These are phyloP conservation scores for Exsudoporus frostii DNA, from an alignment of 768 basidiomycete species.

Conservation along the genomic window DNA sequence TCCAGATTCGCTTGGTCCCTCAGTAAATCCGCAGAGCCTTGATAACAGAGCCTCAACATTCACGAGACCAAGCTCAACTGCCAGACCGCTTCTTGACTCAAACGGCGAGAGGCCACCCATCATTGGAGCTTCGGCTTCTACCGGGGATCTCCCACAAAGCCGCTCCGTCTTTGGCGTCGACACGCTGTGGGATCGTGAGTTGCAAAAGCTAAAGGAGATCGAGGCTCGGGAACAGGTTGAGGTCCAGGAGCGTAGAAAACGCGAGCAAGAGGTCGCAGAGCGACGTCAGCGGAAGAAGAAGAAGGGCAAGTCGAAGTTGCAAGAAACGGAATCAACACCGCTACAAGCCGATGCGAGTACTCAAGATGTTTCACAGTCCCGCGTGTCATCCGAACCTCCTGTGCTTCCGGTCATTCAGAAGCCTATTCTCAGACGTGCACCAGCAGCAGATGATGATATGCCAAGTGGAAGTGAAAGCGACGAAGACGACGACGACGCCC, in stretches of 20 bases:
- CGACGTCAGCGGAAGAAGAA: slow-evolving; percentile 36
- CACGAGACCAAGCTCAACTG: slow-evolving; percentile 48
- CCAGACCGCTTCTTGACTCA: slow-evolving; percentile 67
- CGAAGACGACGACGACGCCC: slow-evolving; percentile 26
- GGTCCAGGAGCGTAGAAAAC: slow-evolving; percentile 47
- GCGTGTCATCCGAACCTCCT: slow-evolving; percentile 24
- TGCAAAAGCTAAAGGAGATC: slow-evolving; percentile 74
- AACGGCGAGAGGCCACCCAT: slow-evolving; percentile 38
- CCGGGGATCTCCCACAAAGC: slow-evolving; percentile 39
- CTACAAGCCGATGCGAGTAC: slow-evolving; percentile 33
- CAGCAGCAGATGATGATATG: slow-evolving; percentile 37
- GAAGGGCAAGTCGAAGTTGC: slow-evolving; percentile 44
- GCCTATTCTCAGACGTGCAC: slow-evolving; percentile 29
- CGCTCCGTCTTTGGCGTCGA: slow-evolving; percentile 93
- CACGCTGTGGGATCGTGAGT: slow-evolving; percentile 88
- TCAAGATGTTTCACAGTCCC: slow-evolving; percentile 24
- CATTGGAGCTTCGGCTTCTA: slow-evolving; percentile 31
- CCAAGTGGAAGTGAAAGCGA: slow-evolving; percentile 56
- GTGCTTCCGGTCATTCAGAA: slow-evolving; percentile 36
- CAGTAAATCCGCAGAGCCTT: slow-evolving; percentile 46
- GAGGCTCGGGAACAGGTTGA: slow-evolving; percentile 64
- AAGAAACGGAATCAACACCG: slow-evolving; percentile 36
- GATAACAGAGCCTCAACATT: slow-evolving; percentile 43
- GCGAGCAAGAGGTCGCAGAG: slow-evolving; percentile 45
- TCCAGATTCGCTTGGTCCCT: slow-evolving; percentile 51